Percentiles rank a stretch among this genome's conserved stretches.
Conservation (phyloP, 306 rosid species). For the Rosa chinensis region DNA sequence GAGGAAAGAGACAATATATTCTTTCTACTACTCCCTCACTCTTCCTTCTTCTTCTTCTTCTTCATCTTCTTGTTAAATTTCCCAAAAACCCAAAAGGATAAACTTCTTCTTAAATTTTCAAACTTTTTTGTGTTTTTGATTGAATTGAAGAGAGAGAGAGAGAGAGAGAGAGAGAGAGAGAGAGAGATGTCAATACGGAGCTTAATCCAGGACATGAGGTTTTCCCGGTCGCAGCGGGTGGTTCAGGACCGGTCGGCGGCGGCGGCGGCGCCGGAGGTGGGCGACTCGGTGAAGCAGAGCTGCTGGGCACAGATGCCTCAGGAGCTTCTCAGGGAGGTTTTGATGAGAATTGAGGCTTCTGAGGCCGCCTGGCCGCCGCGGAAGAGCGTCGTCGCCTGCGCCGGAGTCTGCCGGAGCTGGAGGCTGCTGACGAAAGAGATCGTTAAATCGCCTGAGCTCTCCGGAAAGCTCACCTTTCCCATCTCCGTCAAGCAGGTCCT, state of each 20-base stretch:
- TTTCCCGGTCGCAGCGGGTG: slow-evolving; percentile 67
- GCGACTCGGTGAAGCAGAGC: slow-evolving; percentile 48
- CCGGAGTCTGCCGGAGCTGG: slow-evolving; percentile 97
- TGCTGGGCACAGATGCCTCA: slow-evolving; percentile 93
- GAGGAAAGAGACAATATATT: neutral
- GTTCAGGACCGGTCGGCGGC: slow-evolving; percentile 46
- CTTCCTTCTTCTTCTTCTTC: neutral
- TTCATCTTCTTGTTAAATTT: neutral
- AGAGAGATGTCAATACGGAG: slow-evolving; percentile 50
- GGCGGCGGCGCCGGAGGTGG: slow-evolving; percentile 29
- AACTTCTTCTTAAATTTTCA: neutral
- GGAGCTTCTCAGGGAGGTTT: slow-evolving; percentile 87
- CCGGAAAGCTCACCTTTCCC: slow-evolving; percentile 78
- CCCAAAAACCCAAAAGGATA: neutral
- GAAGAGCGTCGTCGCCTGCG: slow-evolving; percentile 81
- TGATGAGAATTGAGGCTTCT: slow-evolving; percentile 67
- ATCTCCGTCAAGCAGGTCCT: slow-evolving; percentile 89
- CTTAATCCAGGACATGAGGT: slow-evolving; percentile 68
- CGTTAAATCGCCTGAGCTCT: slow-evolving; percentile 71
- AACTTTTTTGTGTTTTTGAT: neutral
- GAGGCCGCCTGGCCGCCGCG: slow-evolving; percentile 86
- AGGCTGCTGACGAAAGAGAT: slow-evolving; percentile 71
- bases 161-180: slow-evolving; percentile 16
- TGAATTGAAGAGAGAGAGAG: neutral
- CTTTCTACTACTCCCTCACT: neutral